A percentile compares a stretch with the other conserved stretches of the same genome.
Evolutionary conservation across 1,139 yeast genomes (phyloP).

Genomic region (Wickerhamiella pararugosa): DNA sequence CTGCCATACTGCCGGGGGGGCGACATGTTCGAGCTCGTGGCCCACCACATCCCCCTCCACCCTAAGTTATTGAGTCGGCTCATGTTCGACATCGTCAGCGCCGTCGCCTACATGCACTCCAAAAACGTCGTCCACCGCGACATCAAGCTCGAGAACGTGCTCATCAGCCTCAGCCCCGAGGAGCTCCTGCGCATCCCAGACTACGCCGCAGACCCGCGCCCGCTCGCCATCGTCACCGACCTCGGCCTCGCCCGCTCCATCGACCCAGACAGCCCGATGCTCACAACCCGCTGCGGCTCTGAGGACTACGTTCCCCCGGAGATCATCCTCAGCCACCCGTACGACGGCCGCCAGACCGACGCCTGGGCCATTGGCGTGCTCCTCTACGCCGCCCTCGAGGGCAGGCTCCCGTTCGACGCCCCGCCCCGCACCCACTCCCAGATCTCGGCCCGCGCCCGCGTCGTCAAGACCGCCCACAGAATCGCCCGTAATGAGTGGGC

Average conservation of each 20-base stretch:
- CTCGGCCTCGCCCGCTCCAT: constrained; percentile 72
- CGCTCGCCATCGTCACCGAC: constrained; percentile 60
- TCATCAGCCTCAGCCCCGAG: constrained; percentile 32
- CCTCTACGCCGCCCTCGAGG: constrained; percentile 69
- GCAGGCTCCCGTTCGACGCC: constrained; percentile 79
- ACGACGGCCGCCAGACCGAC: constrained; percentile 81
- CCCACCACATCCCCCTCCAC: constrained; percentile 29
- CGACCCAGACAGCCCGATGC: constrained; percentile 40
- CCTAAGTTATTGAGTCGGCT: constrained; percentile 42
- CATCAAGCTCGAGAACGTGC: constrained; percentile 34
- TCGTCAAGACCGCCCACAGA: constrained; percentile 60
- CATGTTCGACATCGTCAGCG: constrained; percentile 51
- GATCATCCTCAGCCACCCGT: constrained; percentile 71
- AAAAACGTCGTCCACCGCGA: constrained; percentile 69
- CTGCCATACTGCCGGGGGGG: constrained; percentile 76
- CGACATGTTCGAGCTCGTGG: constrained; percentile 53
- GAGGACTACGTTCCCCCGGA: constrained; percentile 95
- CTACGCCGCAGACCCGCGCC: constrained; percentile 16
- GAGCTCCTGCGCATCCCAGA: constrained; percentile 21
- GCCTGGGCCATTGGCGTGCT: constrained; percentile 91
- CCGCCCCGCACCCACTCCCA: constrained; percentile 33
- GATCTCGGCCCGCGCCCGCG: constrained; percentile 30
- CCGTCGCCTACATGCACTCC: constrained; percentile 60
- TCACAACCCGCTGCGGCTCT: constrained; percentile 84
- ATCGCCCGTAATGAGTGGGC: constrained; percentile 90